phyloP scores from a whole-genome alignment of 1,139 yeast species.

The Suhomyces bribrorum region DNA sequence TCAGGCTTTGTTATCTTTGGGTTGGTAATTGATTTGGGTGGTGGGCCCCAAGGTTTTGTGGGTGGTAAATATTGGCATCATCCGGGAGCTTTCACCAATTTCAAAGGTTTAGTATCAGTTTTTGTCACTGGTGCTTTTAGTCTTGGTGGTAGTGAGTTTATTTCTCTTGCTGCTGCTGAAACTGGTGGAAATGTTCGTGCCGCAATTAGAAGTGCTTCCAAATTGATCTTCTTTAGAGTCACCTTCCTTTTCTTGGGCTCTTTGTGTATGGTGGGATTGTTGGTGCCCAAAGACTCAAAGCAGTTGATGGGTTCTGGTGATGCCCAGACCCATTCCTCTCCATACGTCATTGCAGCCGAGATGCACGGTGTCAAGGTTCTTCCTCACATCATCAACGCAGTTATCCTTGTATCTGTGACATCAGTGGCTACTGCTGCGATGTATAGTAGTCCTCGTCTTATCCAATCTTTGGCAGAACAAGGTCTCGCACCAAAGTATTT shows the following conservation, averaged over 20 bases:
- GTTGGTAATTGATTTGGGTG: constrained; percentile 32
- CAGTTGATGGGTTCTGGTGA: constrained; percentile 22
- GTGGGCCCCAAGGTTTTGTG: constrained; percentile 23
- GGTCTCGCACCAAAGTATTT: constrained; percentile 28
- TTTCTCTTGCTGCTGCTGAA: constrained; percentile 27
- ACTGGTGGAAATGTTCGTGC: constrained; percentile 24
- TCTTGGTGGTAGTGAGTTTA: constrained; percentile 36
- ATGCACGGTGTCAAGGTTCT: constrained; percentile 25
- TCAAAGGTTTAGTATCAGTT: constrained; percentile 43
- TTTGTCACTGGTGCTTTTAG: constrained; percentile 43
- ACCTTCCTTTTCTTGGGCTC: constrained; percentile 28
- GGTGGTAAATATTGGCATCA: constrained; percentile 35
- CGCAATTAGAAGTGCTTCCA: constrained; percentile 24
- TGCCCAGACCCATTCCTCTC: constrained; percentile 24
- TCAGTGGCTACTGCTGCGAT: constrained; percentile 32
- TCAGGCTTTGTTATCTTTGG: constrained; percentile 33
- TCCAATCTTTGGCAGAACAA: constrained; percentile 26
- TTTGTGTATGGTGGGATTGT: constrained; percentile 24
- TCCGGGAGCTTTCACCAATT: constrained; percentile 33
- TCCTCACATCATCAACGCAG: constrained; percentile 29
- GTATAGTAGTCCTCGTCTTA: constrained; percentile 28
- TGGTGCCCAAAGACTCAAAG: constrained; percentile 23
- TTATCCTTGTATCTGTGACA: constrained; percentile 28
- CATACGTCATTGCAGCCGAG: constrained; percentile 28
- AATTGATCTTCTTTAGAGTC: constrained; percentile 25